These are phyloP conservation scores for Gomphus bonarii DNA, from an alignment of 1,284 basidiomycete species.

Conservation along the genomic window DNA sequence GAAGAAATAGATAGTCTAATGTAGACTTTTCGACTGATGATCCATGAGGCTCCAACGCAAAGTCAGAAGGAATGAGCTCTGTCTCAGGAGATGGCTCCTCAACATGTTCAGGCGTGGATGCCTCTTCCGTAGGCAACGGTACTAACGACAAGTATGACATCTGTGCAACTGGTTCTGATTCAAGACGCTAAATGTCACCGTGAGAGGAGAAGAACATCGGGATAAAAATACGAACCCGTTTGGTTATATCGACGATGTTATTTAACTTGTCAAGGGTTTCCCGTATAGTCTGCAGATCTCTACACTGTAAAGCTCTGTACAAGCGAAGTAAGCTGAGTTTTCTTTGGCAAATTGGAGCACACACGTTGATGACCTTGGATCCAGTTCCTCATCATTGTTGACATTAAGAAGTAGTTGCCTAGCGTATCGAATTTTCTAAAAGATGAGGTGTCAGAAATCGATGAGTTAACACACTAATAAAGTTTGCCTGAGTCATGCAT, in stretches of 20 bases:
- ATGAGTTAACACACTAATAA: background rate
- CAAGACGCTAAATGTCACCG: conserved; percentile 22
- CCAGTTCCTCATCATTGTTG: conserved; percentile 30
- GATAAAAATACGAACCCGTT: conserved; percentile 29
- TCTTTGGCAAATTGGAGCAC: background rate
- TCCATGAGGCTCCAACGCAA: conserved; percentile 7
- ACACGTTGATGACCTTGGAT: conserved; percentile 5
- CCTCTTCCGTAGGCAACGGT: conserved; percentile 14
- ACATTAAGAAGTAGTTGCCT: conserved; percentile 46
- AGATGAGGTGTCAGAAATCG: background rate
- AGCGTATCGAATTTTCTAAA: conserved; percentile 57
- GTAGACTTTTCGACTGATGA: conserved; percentile 14
- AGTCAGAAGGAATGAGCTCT: conserved; percentile 15
- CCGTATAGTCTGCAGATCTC: conserved; percentile 27
- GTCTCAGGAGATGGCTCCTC: conserved; percentile 8
- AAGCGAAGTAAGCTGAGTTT: conserved; percentile 31
- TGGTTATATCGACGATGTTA: conserved; percentile 34
- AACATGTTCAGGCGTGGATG: conserved; percentile 6
- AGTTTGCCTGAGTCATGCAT: conserved; percentile 42
- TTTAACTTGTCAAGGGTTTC: conserved; percentile 45
- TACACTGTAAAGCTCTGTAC: conserved; percentile 1
- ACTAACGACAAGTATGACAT: conserved; percentile 25
- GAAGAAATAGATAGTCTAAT: conserved; percentile 25
- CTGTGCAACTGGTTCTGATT: conserved; percentile 29
- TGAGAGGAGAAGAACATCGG: background rate